Evolutionary conservation across 106 monocot species (phyloP), one percentile per base, ranked within the genome.

Genomic region (Acorus gramineus): DNA sequence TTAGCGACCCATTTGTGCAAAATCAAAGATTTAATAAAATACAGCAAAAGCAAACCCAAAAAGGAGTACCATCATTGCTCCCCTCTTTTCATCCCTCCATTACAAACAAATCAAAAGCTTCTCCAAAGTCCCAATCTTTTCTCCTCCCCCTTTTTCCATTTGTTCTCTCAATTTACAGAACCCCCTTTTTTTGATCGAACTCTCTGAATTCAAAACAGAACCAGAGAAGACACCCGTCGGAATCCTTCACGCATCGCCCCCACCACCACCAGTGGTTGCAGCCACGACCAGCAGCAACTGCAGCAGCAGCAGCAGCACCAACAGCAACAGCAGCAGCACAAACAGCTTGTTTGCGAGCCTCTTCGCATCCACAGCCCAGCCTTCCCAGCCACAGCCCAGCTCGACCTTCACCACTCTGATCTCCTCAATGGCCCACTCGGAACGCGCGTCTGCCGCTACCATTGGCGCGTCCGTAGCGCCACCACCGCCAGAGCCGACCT

Each of bases 401-500:
- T 55, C 77, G 12, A 81, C 78, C 59, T 50, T 81, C 0, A 75
- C 85, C 0, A 49, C 66, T 42, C 44, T 59, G 5, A 12, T 65
- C 3, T 7, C 66, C 7, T 11, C 71, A 0, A 4, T 66, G 7
- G 58, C 70, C 7, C 78, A 60, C 46, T 49, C 57, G 47, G 46
- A 68, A 2, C 63, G 57, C 4, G 74, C 71, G 47, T 56, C 65
- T 6, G 81, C 77, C 60, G 72, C 78, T 14, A 74, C 78, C 3
- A 73, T 69, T 1, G 67, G 67, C 11, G 60, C 76, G 71, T 66
- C 59, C 59, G 62, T 57, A 5, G 57, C 55, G 10, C 69, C 70
- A 7, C 59, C 44, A 8, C 3, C 56, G 1, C 42, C 60, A n/a
- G 76, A 76, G 6, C 64, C 81, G 8, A 60, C 75, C 2, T 81